These are phyloP conservation scores for Beauveria brongniartii DNA, from an alignment of 2,329 filamentous ascomycete genomes.

Conservation along the genomic window DNA sequence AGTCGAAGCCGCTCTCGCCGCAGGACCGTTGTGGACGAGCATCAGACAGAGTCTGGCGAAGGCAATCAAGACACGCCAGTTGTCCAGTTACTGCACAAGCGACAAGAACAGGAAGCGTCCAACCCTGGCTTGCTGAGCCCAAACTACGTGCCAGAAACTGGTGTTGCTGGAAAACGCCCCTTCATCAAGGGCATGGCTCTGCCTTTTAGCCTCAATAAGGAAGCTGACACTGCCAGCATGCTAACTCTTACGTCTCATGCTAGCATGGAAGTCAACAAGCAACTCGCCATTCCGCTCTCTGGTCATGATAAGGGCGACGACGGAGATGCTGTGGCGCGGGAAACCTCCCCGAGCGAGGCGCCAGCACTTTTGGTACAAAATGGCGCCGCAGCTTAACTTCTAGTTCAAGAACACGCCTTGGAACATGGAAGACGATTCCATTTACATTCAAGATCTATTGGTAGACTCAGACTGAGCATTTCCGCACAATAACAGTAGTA, in stretches of 20 bases:
- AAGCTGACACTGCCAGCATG: conserved; percentile 62
- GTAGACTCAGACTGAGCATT: background rate
- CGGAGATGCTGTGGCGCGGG: background rate
- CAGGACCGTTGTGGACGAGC: conserved; percentile 42
- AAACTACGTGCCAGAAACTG: conserved; percentile 36
- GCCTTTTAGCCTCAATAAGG: conserved; percentile 60
- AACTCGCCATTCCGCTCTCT: background rate
- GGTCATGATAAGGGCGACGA: conserved; percentile 20
- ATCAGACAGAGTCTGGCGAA: conserved; percentile 32
- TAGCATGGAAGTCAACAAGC: conserved; percentile 5
- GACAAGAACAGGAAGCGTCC: conserved; percentile 30
- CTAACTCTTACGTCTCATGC: conserved; percentile 48
- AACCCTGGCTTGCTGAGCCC: conserved; percentile 37
- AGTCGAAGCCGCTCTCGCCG: conserved; percentile 35
- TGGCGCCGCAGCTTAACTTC: background rate
- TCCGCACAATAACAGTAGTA: background rate
- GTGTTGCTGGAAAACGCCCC: conserved; percentile 53
- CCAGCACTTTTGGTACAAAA: background rate
- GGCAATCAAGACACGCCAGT: conserved; percentile 34
- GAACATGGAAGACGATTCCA: background rate
- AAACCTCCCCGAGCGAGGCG: background rate
- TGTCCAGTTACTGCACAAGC: conserved; percentile 33
- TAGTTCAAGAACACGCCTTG: background rate
- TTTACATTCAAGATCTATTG: background rate
- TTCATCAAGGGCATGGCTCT: conserved; percentile 62